A percentile compares a stretch with the other conserved stretches of the same genome.
Conservation (phyloP, 1,139 yeast species). For the Taphrina populina region DNA sequence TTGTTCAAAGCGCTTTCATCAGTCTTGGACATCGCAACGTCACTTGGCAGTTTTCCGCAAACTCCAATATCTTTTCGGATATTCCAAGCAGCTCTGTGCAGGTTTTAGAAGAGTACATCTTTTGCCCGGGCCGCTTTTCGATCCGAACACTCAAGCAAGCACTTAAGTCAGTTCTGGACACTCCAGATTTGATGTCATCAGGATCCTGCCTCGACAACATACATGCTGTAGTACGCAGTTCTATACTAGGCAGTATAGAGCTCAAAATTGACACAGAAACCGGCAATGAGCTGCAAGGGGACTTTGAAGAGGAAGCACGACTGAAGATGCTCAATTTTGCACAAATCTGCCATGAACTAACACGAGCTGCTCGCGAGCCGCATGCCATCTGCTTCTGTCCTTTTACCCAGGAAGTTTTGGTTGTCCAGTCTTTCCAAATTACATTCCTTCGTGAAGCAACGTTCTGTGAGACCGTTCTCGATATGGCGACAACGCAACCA, state of each 20-base stretch:
- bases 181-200: background rate
- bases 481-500: background rate
- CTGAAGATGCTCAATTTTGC: conserved; percentile 15
- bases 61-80: background rate
- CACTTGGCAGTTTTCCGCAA: conserved; percentile 6
- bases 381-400: conserved; percentile 5
- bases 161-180: background rate
- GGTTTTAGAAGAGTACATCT: conserved; percentile 16
- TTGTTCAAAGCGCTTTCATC: conserved; percentile 16
- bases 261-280: conserved; percentile 21
- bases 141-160: background rate
- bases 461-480: conserved; percentile 1
- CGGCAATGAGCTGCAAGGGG: conserved; percentile 9
- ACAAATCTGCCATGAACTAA: conserved; percentile 20
- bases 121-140: conserved; percentile 13
- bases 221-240: background rate
- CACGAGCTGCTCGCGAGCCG: conserved; percentile 20
- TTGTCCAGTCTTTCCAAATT: conserved; percentile 8
- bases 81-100: background rate
- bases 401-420: conserved; percentile 8
- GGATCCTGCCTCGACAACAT: background rate
- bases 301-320: conserved; percentile 17
- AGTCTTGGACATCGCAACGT: background rate
- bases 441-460: conserved; percentile 12
- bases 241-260: background rate